phyloP scores from a whole-genome alignment of 1,284 basidiomycete species.

The Ceratobasidium theobromae region DNA sequence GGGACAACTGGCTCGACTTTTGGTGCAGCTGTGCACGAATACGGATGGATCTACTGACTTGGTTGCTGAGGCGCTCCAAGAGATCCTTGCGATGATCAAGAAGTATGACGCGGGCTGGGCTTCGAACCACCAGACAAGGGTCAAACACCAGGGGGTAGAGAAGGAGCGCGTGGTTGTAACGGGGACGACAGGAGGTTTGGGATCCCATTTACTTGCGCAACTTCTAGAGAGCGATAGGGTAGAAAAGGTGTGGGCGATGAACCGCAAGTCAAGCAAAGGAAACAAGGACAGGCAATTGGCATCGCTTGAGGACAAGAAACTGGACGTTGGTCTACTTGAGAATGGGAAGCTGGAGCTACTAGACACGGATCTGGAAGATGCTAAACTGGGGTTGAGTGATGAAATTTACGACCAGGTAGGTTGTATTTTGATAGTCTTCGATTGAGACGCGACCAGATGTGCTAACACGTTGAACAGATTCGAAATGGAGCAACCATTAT shows the following conservation, averaged over 20 bases:
- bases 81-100: neutral
- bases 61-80: neutral
- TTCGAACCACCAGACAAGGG: neutral
- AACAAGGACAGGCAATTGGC: conserved; percentile 24
- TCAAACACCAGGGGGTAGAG: neutral
- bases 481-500: conserved; percentile 42
- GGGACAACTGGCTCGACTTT: neutral
- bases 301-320: conserved; percentile 28
- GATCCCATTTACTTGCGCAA: conserved; percentile 40
- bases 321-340: neutral
- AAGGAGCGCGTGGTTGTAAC: conserved; percentile 42
- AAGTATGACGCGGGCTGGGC: neutral
- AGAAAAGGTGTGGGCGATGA: conserved; percentile 31
- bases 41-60: neutral
- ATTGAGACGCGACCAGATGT: too few relatives aligned
- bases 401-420: conserved; percentile 40
- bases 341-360: conserved; percentile 31
- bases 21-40: neutral
- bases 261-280: conserved; percentile 1
- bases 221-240: conserved; percentile 36
- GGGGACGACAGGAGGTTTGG: conserved; percentile 45
- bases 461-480: neutral
- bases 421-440: too few relatives aligned
- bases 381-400: conserved; percentile 38
- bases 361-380: conserved; percentile 39